Base-by-base conservation (phyloP, 2,329 filamentous ascomycete genomes). In the Coniochaeta ligniaria region DNA sequence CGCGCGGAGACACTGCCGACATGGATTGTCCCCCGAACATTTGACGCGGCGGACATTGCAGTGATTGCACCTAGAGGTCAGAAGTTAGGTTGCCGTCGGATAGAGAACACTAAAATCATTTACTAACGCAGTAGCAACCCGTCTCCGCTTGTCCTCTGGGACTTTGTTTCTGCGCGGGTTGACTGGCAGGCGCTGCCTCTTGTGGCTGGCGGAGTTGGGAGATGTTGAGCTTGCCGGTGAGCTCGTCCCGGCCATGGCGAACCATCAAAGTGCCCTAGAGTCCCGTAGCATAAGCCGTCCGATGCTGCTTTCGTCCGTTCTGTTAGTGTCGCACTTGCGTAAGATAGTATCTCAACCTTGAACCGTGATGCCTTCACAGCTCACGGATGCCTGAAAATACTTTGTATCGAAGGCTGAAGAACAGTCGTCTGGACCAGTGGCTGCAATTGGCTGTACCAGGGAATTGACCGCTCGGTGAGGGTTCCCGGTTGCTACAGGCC, bases 11-110 rank as follows among this genome's bases (percentile, higher is more conserved):
- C 80, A 83, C 63, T 80, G 77, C 45, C 68, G 66, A 66, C 80
- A 83, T 0, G 80, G 80, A n/a, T 66, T 69, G 4, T 79, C 74
- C 54, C 80, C 80, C 14, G 78, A 81, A 69, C 80, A 83, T 64
- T 80, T 82, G 67, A 81, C 78, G 61, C 80, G 76, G 52, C 79
- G 76, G 54, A 81, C 67, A 69, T 83, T 83, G 71, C 80, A 83
- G 67, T 71, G 76, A 66, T 83, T 82, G 72, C 80, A 82, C 61
- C 80, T 82, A 16, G 57, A 57, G n/a, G 50, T 20, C 43, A 61
- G 35, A 41, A 9, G 17, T 41, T n/a, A 41, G 38, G 16, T 41
- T 20, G 17, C 17, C 38, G 16, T 41, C 2, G 38, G 38, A 17
- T 3, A 41, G 17, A 41, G 17, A 41, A 14, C 7, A 36, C 6